A percentile compares a stretch with the other conserved stretches of the same genome.
These are phyloP conservation scores for Canariomyces notabilis DNA, from an alignment of 2,329 filamentous ascomycete genomes.

Conservation along the genomic window DNA sequence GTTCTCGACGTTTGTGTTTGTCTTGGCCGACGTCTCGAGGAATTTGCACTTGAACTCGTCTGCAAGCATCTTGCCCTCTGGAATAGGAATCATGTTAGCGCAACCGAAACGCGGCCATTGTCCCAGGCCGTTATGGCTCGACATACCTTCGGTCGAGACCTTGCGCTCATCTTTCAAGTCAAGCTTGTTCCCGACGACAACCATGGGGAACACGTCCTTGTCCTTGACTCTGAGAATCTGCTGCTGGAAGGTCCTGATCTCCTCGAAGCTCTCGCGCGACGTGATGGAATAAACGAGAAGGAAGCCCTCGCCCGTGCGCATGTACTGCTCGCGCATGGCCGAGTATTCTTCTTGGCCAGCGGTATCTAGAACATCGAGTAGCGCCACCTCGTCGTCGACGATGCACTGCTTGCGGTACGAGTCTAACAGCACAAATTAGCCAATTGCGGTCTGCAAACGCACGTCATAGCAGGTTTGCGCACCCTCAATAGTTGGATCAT, in stretches of 20 bases:
- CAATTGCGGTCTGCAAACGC: not conserved
- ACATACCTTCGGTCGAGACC: conserved; percentile 84
- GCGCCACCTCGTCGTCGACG: conserved; percentile 95
- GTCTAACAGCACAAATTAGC: conserved; percentile 50
- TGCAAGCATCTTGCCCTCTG: conserved; percentile 87
- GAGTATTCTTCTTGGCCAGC: conserved; percentile 99
- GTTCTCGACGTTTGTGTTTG: conserved; percentile 95
- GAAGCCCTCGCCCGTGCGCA: conserved; percentile 98
- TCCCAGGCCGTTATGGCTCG: conserved; percentile 2
- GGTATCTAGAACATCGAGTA: conserved; percentile 96
- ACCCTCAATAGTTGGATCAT: conserved; percentile 99
- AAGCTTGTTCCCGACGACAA: conserved; percentile 98
- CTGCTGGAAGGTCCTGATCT: conserved; percentile 98
- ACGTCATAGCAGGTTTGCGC: conserved; percentile 29
- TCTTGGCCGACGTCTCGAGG: conserved; percentile 98
- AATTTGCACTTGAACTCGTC: conserved; percentile 92
- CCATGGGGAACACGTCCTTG: conserved; percentile 99
- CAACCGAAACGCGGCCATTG: not conserved
- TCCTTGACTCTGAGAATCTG: conserved; percentile 98
- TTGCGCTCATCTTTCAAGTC: conserved; percentile 91
- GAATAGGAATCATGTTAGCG: conserved; percentile 8
- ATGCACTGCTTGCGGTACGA: conserved; percentile 99
- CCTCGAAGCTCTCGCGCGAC: conserved; percentile 93
- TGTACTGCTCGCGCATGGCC: conserved; percentile 99
- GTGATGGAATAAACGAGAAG: conserved; percentile 97